These are phyloP conservation scores for Cladosporium phlei DNA, from an alignment of 2,329 filamentous ascomycete genomes.

Conservation along the genomic window DNA sequence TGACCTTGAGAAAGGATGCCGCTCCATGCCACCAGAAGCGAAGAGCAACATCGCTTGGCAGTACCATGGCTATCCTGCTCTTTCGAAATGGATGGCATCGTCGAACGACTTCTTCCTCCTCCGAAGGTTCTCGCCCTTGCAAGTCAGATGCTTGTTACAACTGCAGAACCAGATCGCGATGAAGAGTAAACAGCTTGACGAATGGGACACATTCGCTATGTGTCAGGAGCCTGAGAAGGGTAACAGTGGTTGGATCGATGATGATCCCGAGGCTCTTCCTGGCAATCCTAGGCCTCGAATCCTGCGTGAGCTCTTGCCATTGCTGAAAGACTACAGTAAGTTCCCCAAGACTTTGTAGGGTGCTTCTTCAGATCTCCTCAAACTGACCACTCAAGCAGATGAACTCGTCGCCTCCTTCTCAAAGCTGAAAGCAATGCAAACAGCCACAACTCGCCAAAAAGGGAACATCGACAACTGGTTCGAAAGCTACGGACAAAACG, in stretches of 20 bases:
- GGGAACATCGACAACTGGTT: not conserved
- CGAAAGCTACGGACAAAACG: not conserved
- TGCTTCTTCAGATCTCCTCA: not conserved
- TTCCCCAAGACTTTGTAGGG: not conserved
- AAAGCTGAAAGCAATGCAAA: not conserved
- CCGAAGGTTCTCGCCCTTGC: slow-evolving; percentile 14
- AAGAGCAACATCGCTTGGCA: slow-evolving; percentile 3
- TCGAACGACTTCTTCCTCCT: slow-evolving; percentile 15
- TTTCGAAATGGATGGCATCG: slow-evolving; percentile 14
- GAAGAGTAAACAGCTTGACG: slow-evolving; percentile 6
- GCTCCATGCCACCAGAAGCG: not conserved
- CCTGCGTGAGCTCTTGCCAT: slow-evolving; percentile 7
- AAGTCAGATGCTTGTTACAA: slow-evolving; percentile 13
- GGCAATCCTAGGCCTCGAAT: not conserved
- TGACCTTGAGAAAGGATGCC: too few species aligned
- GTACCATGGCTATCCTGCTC: slow-evolving; percentile 15
- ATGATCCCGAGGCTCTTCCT: not conserved
- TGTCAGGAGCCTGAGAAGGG: not conserved
- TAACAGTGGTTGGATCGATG: not conserved
- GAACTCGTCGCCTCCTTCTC: slow-evolving; percentile 9
- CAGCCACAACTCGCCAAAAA: not conserved
- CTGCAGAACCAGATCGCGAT: slow-evolving; percentile 15
- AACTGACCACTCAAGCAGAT: slow-evolving; percentile 1
- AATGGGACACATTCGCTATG: slow-evolving; percentile 7
- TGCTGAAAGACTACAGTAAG: slow-evolving; percentile 15